phyloP scores from a whole-genome alignment of 2,329 filamentous ascomycete genomes.

The Trichoderma brevicompactum region DNA sequence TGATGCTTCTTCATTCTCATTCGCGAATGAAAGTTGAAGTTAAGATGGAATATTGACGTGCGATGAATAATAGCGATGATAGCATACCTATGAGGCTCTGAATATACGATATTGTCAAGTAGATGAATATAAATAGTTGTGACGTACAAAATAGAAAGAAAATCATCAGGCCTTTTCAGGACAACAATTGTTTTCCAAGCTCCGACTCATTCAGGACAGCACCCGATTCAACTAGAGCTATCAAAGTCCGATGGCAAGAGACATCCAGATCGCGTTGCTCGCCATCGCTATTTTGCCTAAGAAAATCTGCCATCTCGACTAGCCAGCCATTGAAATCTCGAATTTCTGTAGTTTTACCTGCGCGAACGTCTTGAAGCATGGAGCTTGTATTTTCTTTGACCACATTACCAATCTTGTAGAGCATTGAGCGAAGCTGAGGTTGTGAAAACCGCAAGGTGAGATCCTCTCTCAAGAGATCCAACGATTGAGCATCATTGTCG shows the following conservation, averaged over 20 bases:
- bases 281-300: constrained; percentile 36
- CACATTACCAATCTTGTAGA: constrained; percentile 53
- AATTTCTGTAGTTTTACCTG: constrained; percentile 59
- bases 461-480: constrained; percentile 9
- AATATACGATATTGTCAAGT: too few relatives aligned
- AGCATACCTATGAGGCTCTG: background rate
- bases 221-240: constrained; percentile 49
- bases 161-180: background rate
- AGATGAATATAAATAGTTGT: background rate
- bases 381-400: constrained; percentile 62
- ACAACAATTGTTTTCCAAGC: constrained; percentile 35
- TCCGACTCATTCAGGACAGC: constrained; percentile 42
- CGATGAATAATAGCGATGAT: background rate
- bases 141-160: background rate
- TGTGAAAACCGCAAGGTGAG: constrained; percentile 47
- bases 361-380: constrained; percentile 63
- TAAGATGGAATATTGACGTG: background rate
- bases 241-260: constrained; percentile 47
- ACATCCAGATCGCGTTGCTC: constrained; percentile 35
- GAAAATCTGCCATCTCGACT: constrained; percentile 50
- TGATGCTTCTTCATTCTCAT: constrained; percentile 60
- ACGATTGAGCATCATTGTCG: background rate
- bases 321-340: constrained; percentile 65
- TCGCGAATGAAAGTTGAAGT: constrained; percentile 48
- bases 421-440: constrained; percentile 47